These are phyloP conservation scores for Thalia dealbata DNA, from an alignment of 176 grass and related monocot species.

Conservation along the genomic window DNA sequence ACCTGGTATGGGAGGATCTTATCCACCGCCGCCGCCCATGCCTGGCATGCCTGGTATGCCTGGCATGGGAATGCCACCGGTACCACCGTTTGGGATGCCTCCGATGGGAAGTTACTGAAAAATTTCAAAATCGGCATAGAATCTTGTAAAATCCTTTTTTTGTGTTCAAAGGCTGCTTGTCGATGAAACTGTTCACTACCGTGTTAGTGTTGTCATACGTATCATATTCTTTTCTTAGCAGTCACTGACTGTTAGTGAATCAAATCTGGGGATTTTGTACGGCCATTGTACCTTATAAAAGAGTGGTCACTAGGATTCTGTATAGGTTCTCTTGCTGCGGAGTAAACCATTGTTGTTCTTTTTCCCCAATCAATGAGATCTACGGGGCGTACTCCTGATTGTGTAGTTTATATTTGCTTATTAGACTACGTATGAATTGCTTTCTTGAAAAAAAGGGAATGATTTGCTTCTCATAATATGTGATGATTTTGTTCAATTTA, in stretches of 20 bases:
- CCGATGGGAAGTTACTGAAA: slow-evolving; percentile 69
- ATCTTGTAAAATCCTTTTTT: neutral
- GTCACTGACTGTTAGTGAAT: neutral
- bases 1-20: slow-evolving; percentile 54
- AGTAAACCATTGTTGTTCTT: neutral
- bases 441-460: too few species aligned
- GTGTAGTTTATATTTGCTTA: too few species aligned
- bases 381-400: too few species aligned
- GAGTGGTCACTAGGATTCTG: neutral
- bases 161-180: neutral
- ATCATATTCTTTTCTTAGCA: neutral
- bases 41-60: slow-evolving; percentile 22
- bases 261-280: neutral
- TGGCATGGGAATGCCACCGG: slow-evolving; percentile 74
- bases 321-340: neutral
- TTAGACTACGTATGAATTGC: too few species aligned
- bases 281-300: neutral
- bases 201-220: neutral
- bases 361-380: neutral
- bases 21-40: slow-evolving; percentile 21
- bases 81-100: slow-evolving; percentile 59
- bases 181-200: neutral
- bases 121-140: neutral
- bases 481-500: too few species aligned
- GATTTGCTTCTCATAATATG: too few species aligned